Base-by-base conservation (phyloP, 352 stramenopile genomes). In the Phytophthora sp. region DNA sequence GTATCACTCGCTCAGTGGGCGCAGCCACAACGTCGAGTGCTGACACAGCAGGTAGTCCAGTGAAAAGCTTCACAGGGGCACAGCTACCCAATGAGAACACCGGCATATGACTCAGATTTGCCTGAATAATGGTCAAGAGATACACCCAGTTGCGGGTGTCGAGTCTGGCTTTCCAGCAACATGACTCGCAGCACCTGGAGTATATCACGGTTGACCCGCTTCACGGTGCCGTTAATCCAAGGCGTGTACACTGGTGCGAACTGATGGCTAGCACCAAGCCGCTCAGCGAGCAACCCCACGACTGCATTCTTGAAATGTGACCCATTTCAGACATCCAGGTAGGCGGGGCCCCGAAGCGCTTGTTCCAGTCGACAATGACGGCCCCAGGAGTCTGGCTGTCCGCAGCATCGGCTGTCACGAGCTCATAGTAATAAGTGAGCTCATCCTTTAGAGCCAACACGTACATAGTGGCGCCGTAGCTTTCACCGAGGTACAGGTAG, bases 111-210 rank as follows among this genome's bases (percentile, higher is more conserved):
- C 59, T 59, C 2, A 66, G 16, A 6, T 55, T 66, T 0, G 39
- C 58, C 11, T 66, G 50, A 1, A 66, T 24, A 16, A 68, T 1
- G 2, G 58, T 39, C 7, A 60, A n/a, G 2, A 59, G 39, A 11
- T 66, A 21, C 4, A 49, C 49, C n/a, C 50, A 57, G 18, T 67
- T 61, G 6, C 59, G 59, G 3, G 50, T 57, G 33, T 61, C 59
- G 0, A 52, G 13, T 26, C 33, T n/a, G 20, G 2, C 4, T 8
- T 46, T 65, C 57, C 0, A 65, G 31, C n/a, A 53, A 26, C 26
- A 65, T 16, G 1, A 57, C 57, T 7, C 26, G 13, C 20, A 65
- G 4, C 1, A 57, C 57, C 35, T 65, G 57, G 0, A 65, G 38
- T 0, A 58, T 57, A 26, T 53, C 45, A 12, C 46, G 45, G 46